Evolutionary conservation across 176 grass and related monocot species (phyloP).

Genomic region (Zea luxurians): DNA sequence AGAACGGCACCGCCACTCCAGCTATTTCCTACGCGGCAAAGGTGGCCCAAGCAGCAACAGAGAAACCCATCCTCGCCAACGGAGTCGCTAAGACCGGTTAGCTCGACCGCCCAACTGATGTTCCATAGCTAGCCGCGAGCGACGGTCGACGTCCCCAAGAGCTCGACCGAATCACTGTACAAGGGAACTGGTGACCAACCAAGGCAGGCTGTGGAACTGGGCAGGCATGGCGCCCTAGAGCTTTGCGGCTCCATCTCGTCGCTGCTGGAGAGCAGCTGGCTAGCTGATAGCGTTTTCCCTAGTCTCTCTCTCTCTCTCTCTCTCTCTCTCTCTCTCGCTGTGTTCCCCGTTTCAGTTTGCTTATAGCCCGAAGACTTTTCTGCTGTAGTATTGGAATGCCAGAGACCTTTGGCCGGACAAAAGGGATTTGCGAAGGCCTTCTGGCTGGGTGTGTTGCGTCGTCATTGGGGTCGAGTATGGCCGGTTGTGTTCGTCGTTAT

Average conservation of each 20-base stretch:
- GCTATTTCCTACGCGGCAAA: constrained; percentile 38
- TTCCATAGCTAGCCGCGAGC: constrained; percentile 35
- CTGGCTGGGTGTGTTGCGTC: constrained; percentile 35
- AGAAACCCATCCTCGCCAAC: constrained; percentile 35
- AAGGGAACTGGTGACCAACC: constrained; percentile 28
- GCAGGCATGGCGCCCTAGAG: constrained; percentile 28
- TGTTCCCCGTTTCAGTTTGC: constrained; percentile 35
- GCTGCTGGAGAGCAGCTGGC: constrained; percentile 38
- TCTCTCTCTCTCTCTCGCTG: neutral
- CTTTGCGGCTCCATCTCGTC: constrained; percentile 2
- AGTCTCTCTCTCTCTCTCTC: neutral
- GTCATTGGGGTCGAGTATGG: constrained; percentile 20
- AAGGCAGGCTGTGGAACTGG: constrained; percentile 26
- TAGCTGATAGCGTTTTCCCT: constrained; percentile 39
- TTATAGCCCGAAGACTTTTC: constrained; percentile 45
- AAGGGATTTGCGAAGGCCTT: neutral
- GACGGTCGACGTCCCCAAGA: neutral
- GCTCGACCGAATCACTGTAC: neutral
- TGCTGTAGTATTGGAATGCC: constrained; percentile 29
- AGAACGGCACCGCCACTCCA: constrained; percentile 41
- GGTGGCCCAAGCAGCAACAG: constrained; percentile 41
- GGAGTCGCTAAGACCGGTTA: constrained; percentile 45
- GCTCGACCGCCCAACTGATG: constrained; percentile 15
- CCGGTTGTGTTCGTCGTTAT: constrained; percentile 11
- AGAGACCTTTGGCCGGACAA: constrained; percentile 29